A percentile compares a stretch with the other conserved stretches of the same genome.
Conservation (phyloP, 345 rosid species). For the Melastoma malabathricum region DNA sequence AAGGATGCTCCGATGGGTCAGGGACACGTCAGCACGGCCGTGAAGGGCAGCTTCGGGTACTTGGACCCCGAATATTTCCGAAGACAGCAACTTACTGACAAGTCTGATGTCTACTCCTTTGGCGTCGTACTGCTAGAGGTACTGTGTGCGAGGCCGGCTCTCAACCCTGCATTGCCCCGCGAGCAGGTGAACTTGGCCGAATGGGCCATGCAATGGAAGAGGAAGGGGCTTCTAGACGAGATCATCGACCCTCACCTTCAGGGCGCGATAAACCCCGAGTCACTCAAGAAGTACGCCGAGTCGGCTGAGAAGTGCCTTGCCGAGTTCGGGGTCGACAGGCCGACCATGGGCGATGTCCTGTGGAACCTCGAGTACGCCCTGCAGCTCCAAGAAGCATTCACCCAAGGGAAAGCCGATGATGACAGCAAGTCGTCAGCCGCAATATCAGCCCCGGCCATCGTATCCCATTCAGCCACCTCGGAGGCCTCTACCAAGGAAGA, state of each 20-base stretch:
- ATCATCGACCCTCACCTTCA: slow-evolving; percentile 16
- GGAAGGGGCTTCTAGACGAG: slow-evolving; percentile 11
- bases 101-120: slow-evolving; percentile 15
- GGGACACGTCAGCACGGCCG: slow-evolving; percentile 8
- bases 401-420: slow-evolving; percentile 8
- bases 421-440: slow-evolving; percentile 2
- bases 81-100: slow-evolving; percentile 6
- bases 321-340: slow-evolving; percentile 5
- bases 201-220: slow-evolving; percentile 12
- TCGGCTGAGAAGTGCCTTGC: slow-evolving; percentile 8
- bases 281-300: slow-evolving; percentile 10
- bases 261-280: slow-evolving; percentile 15
- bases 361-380: slow-evolving; percentile 10
- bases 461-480: background rate
- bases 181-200: slow-evolving; percentile 16
- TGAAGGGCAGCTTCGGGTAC: slow-evolving; percentile 8
- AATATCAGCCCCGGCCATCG: background rate
- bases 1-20: slow-evolving; percentile 10
- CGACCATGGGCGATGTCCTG: slow-evolving; percentile 10
- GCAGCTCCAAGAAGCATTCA: slow-evolving; percentile 11
- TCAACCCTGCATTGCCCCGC: slow-evolving; percentile 5
- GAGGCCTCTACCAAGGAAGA: background rate
- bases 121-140: slow-evolving; percentile 24
- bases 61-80: slow-evolving; percentile 9
- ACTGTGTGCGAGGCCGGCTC: slow-evolving; percentile 18